Base-by-base conservation (phyloP, 176 grass and related monocot genomes). In the Urochloa ruziziensis region DNA sequence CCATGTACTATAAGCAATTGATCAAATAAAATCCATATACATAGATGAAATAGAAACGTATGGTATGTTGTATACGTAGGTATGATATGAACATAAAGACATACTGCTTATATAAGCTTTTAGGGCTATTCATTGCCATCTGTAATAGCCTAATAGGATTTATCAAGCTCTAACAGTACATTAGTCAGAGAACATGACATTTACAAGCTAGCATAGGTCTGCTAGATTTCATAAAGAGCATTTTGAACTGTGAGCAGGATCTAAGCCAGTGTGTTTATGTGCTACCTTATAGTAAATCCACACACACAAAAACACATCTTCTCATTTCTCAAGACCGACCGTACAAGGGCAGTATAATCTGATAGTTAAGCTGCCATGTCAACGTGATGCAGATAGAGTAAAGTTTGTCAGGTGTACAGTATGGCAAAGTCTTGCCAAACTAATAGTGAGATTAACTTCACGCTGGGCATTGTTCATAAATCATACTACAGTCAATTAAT, bases 1-100 rank as follows among this genome's bases (percentile, higher is more conserved):
- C 84, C 70, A 39, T 96, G 93, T 69, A 32, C 34, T 70, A 70
- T 64, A 59, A 84, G 17, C 24, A 73, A 66, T 30, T 86, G 66
- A 85, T 44, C 37, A 39, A 39, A 39, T 39, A 39, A 4, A 39
- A 7, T 39, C 8, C 5, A 11, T 11, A 10, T 44, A 44, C 42
- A 44, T 12, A 12, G 42, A 44, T 12, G 42, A 44, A 44, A 44
- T 2, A 44, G 42, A 11, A 44, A 11, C 37, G 8, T 39, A 44
- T 44, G 42, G 42, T 44, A 12, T 12, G 10, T 44, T 2, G 10
- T 44, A 44, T 12, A 44, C 2, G 10, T 44, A 44, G 42, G 13
- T 44, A 44, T 43, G 40, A 43, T 43, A 43, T 44, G 42, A 44
- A 44, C 42, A 44, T 44, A 11, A 44, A 44, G 12, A 47, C 18